phyloP scores from a whole-genome alignment of 1,284 basidiomycete species.

The Xanthoconium separans region DNA sequence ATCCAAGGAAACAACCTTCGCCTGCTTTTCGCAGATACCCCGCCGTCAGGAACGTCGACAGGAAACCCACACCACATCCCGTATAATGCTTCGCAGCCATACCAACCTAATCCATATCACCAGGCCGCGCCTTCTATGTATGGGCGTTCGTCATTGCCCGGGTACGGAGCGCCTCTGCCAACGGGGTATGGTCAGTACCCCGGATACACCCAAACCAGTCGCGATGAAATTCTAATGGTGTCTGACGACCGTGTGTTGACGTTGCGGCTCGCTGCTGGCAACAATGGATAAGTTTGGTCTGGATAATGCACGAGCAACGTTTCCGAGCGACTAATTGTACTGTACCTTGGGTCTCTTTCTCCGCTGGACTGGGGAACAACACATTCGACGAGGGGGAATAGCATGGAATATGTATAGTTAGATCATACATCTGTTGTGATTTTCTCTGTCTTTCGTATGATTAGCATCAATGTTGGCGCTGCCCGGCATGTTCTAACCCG shows the following conservation, averaged over 20 bases:
- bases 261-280: constrained; percentile 40
- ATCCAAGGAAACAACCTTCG: constrained; percentile 91
- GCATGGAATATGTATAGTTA: constrained; percentile 24
- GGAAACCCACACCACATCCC: constrained; percentile 34
- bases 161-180: constrained; percentile 39
- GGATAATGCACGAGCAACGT: background rate
- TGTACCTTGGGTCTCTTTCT: constrained; percentile 15
- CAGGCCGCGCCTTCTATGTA: constrained; percentile 25
- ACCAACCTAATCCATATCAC: constrained; percentile 39
- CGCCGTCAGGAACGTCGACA: constrained; percentile 73
- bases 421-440: constrained; percentile 33
- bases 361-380: constrained; percentile 15
- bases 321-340: constrained; percentile 4
- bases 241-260: constrained; percentile 78
- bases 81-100: constrained; percentile 33
- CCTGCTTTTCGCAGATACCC: constrained; percentile 91
- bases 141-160: constrained; percentile 38
- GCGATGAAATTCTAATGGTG: constrained; percentile 79
- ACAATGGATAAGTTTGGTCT: constrained; percentile 15
- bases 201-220: constrained; percentile 48
- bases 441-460: constrained; percentile 14
- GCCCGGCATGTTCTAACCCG: background rate
- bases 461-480: background rate
- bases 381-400: constrained; percentile 6
- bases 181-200: constrained; percentile 39